These are phyloP conservation scores for Arctium minus DNA, from an alignment of 129 eudicot species.

Conservation along the genomic window DNA sequence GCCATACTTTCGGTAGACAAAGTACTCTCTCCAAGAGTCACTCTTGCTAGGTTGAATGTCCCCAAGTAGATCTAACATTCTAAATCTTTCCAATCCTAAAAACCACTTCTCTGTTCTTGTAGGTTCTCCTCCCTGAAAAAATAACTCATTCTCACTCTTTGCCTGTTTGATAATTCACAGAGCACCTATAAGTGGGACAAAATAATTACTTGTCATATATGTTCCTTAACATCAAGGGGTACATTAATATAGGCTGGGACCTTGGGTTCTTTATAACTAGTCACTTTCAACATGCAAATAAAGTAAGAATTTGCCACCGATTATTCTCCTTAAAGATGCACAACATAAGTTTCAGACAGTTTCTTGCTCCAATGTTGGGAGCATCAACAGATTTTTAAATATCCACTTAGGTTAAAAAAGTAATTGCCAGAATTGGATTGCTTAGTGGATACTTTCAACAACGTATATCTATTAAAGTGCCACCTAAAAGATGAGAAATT, in stretches of 20 bases:
- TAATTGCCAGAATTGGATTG: background rate
- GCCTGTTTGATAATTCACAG: background rate
- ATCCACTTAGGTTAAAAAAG: background rate
- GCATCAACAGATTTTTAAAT: background rate
- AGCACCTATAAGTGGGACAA: background rate
- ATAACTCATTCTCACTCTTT: background rate
- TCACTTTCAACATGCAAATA: background rate
- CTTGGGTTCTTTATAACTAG: background rate
- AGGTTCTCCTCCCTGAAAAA: background rate
- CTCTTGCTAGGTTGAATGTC: background rate
- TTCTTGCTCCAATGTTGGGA: background rate
- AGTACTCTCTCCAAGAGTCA: background rate
- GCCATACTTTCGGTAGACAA: background rate
- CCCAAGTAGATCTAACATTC: background rate
- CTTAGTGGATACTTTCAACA: background rate
- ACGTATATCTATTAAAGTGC: background rate
- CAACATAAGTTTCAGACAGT: background rate
- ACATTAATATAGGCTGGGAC: background rate
- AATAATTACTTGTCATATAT: too few relatives aligned
- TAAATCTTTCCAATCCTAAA: background rate
- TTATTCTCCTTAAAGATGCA: background rate
- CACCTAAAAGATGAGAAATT: slow-evolving; percentile 11
- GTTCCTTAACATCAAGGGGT: background rate
- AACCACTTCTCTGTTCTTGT: background rate
- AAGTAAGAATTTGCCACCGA: background rate